A percentile compares a stretch with the other conserved stretches of the same genome.
These are phyloP conservation scores for Syncephalis fuscata DNA, from an alignment of 371 early-diverging fungal species.

Conservation along the genomic window DNA sequence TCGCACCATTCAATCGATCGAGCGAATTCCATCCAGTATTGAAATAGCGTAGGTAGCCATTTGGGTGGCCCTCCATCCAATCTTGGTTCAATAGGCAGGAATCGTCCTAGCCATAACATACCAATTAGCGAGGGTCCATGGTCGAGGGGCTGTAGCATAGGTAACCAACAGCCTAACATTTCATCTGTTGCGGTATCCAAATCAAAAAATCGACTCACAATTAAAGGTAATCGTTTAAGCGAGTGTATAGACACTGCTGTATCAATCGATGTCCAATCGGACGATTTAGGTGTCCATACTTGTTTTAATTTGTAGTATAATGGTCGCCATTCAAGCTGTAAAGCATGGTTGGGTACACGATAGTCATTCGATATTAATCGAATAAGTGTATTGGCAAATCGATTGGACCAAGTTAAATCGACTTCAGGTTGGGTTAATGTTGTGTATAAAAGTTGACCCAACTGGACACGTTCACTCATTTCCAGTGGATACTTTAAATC, in stretches of 20 bases:
- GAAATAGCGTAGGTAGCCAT: constrained; percentile 61
- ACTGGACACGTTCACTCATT: background rate
- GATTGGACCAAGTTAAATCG: background rate
- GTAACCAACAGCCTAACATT: constrained; percentile 19
- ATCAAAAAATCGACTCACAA: constrained; percentile 31
- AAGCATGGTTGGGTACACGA: constrained; percentile 15
- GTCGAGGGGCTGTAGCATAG: background rate
- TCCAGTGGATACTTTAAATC: background rate
- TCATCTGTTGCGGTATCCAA: constrained; percentile 37
- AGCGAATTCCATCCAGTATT: constrained; percentile 51
- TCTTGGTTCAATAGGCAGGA: constrained; percentile 22
- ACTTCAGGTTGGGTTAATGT: background rate
- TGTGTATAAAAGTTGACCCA: background rate
- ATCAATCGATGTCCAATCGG: constrained; percentile 35
- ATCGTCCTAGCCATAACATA: constrained; percentile 35
- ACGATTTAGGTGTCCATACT: constrained; percentile 31
- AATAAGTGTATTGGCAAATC: no score
- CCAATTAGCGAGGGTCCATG: constrained; percentile 32
- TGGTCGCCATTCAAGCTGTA: constrained; percentile 50
- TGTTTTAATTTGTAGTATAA: constrained; percentile 34
- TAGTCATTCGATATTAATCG: background rate
- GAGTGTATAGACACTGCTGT: no score
- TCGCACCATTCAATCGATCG: constrained; percentile 31
- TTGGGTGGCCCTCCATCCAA: constrained; percentile 18
- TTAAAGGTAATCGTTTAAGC: no score